A percentile compares a stretch with the other conserved stretches of the same genome.
Conservation (phyloP, 2,329 filamentous ascomycete species). For the Exophiala sp. region DNA sequence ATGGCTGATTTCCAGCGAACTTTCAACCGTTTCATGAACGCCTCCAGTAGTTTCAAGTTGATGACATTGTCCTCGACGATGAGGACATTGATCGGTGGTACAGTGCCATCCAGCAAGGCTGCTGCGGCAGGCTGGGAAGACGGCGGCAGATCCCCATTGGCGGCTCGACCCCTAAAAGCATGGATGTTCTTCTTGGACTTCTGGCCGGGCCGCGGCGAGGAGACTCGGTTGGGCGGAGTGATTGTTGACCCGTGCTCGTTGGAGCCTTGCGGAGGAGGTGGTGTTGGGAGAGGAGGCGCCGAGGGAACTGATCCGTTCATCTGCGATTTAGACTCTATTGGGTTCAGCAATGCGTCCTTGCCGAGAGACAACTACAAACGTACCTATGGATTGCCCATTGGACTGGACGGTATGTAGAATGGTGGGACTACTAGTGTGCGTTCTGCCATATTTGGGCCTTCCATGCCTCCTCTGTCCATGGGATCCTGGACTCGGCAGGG, state of each 20-base stretch:
- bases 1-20: constrained; percentile 96
- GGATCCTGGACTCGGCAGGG: constrained; percentile 75
- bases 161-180: constrained; percentile 35
- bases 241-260: constrained; percentile 42
- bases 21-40: constrained; percentile 91
- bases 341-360: constrained; percentile 33
- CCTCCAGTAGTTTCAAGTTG: constrained; percentile 86
- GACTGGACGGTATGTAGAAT: constrained; percentile 50
- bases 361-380: constrained; percentile 1
- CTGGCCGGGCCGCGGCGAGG: constrained; percentile 43
- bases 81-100: constrained; percentile 92
- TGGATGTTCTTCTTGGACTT: constrained; percentile 47
- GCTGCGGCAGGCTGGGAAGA: constrained; percentile 42
- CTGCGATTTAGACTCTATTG: constrained; percentile 38
- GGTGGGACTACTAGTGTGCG: constrained; percentile 77
- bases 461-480: constrained; percentile 52
- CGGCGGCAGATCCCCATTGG: constrained; percentile 29
- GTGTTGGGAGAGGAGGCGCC: constrained; percentile 52
- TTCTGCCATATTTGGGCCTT: constrained; percentile 59
- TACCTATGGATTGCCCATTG: constrained; percentile 33
- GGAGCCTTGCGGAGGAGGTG: constrained; percentile 44
- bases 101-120: constrained; percentile 68
- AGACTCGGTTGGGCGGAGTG: constrained; percentile 45
- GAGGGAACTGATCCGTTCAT: constrained; percentile 35
- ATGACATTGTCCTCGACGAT: constrained; percentile 99